Base-by-base conservation (phyloP, 371 early-diverging fungal species). In the Rhizopus microsporus region DNA sequence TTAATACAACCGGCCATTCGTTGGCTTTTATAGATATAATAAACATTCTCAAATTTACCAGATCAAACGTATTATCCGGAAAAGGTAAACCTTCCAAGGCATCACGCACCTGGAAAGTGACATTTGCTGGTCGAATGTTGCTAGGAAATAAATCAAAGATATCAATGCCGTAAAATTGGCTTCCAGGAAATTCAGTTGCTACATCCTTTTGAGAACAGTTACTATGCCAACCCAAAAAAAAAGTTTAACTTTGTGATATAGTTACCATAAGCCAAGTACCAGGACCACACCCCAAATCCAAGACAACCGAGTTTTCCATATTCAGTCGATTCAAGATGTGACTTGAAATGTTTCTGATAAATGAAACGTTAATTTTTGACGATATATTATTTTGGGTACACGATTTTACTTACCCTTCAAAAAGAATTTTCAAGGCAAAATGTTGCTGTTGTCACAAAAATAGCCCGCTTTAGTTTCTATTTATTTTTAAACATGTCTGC, bases 1-100 rank as follows among this genome's bases (percentile, higher is more conserved):
- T 62, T 10, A 83, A 56, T 31, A 74, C 62, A 30, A 69, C 32
- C 3, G 73, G 59, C 85, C 85, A 86, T 58, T 81, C 77, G 16
- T 77, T 57, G 48, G 66, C 67, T 7, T 69, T 75, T 16, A 83
- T 61, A 9, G 78, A 81, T 29, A 80, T 62, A 38, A 80, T 74
- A 60, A 84, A 77, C 33, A 85, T 66, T 16, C 87, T 65, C 44
- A 83, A 64, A 56, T 84, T 71, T 15, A 85, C 73, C 61, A 83
- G 77, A 56, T 86, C 87, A 65, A 86, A 86, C 0, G 80, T 72
- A 38, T 81, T 66, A 56, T 85, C 82, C 8, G 75, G 62, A 60
- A 84, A 87, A 6, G 82, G 83, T 6, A 87, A 71, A 12, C 79
- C 63, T 17, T 80, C 69, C 23, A 77, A 46, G 0, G 76, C 72